A percentile compares a stretch with the other conserved stretches of the same genome.
phyloP scores from a whole-genome alignment of 2,329 filamentous ascomycete genomes.

The Sporothrix phasma region DNA sequence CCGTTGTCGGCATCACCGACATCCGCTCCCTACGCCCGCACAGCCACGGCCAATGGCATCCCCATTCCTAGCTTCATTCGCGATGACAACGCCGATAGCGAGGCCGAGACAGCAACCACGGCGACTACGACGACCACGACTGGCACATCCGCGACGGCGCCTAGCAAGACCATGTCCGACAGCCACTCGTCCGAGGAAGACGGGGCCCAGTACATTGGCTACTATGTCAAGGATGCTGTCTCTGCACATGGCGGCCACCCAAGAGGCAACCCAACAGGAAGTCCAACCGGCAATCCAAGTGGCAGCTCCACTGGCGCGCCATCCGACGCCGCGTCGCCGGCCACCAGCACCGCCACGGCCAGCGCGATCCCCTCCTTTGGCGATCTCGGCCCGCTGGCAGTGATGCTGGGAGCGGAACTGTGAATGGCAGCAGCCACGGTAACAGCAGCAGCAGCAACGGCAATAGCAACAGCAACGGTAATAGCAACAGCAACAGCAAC shows the following conservation, averaged over 20 bases:
- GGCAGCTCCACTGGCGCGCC: neutral
- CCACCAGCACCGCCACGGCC: constrained; percentile 21
- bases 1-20: neutral
- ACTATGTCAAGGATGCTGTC: constrained; percentile 28
- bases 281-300: too few relatives aligned
- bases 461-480: too few relatives aligned
- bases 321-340: constrained; percentile 13
- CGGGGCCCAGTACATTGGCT: constrained; percentile 30
- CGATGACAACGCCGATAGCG: constrained; percentile 39
- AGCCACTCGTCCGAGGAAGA: constrained; percentile 40
- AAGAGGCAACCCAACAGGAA: too few relatives aligned
- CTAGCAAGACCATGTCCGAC: constrained; percentile 30
- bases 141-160: constrained; percentile 26
- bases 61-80: constrained; percentile 46
- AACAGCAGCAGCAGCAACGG: too few relatives aligned
- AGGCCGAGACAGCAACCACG: constrained; percentile 28
- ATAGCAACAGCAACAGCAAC: too few relatives aligned
- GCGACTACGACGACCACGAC: neutral
- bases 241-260: constrained; percentile 7
- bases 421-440: too few relatives aligned
- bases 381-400: constrained; percentile 30
- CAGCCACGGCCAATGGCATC: constrained; percentile 38
- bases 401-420: neutral
- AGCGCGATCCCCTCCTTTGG: constrained; percentile 38
- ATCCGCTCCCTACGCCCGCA: constrained; percentile 26